Conservation (phyloP, 148 eudicot genomes). For the Rhododendron ovatum region DNA sequence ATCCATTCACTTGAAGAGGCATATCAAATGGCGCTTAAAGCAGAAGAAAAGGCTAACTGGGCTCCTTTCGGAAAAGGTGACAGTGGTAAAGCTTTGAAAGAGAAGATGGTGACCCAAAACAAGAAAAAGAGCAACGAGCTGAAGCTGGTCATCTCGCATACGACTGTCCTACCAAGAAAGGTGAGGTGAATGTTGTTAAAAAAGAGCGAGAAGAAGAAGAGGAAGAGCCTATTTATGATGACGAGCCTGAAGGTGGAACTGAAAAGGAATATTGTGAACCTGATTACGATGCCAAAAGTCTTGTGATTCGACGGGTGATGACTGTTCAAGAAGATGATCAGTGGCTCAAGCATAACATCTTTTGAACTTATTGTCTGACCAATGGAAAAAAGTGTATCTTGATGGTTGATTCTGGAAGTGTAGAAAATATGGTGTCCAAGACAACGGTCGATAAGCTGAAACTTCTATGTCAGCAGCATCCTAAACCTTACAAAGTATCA, state of each 20-base stretch:
- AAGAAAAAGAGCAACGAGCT: not conserved
- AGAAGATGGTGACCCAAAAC: not conserved
- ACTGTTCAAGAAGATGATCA: not conserved
- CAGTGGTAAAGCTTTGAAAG: not conserved
- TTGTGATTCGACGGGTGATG: not conserved
- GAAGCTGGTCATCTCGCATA: not conserved
- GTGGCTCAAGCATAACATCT: not conserved
- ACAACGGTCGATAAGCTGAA: not conserved
- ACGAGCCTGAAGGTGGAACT: not conserved
- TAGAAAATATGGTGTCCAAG: not conserved
- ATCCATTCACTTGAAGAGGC: not conserved
- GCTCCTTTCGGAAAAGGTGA: not conserved
- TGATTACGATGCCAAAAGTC: not conserved
- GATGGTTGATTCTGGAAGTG: not conserved
- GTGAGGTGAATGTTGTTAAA: not conserved
- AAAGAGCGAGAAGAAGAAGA: not conserved
- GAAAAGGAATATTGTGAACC: not conserved
- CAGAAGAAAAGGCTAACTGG: not conserved
- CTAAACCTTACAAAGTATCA: not conserved
- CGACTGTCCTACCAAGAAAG: not conserved
- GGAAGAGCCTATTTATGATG: not conserved
- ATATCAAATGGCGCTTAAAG: not conserved
- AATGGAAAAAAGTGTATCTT: not conserved
- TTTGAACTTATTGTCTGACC: not conserved
- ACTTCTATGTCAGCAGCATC: not conserved